Evolutionary conservation across 2,329 filamentous ascomycete species (phyloP).

Genomic region (Phialemoniopsis sp.): DNA sequence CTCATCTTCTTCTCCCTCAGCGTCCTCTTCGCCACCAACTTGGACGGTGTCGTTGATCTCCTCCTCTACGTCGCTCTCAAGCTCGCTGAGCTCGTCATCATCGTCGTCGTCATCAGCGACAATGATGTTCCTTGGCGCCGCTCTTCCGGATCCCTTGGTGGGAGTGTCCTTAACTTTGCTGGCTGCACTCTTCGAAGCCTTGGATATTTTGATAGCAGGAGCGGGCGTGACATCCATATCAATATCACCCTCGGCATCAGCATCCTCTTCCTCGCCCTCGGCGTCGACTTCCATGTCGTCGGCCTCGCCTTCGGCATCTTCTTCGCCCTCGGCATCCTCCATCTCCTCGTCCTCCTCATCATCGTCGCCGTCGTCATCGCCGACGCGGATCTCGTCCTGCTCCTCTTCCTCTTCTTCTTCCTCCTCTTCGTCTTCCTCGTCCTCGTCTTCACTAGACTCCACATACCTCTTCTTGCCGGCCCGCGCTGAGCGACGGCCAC

Average conservation of each 20-base stretch:
- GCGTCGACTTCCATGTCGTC: conserved; percentile 40
- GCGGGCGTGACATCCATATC: conserved; percentile 33
- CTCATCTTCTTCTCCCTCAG: conserved; percentile 36
- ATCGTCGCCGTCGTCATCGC: conserved; percentile 18
- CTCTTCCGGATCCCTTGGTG: conserved; percentile 14
- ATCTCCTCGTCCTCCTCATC: conserved; percentile 25
- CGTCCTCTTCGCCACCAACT: conserved; percentile 29
- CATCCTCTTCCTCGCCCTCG: conserved; percentile 32
- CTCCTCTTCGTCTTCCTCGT: conserved; percentile 26
- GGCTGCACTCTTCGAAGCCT: conserved; percentile 25
- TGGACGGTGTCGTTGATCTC: conserved; percentile 41
- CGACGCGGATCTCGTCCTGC: conserved; percentile 20
- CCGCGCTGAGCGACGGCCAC: conserved; percentile 41
- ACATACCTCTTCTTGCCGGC: conserved; percentile 57
- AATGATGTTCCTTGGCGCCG: conserved; percentile 11
- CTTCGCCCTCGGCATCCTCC: conserved; percentile 36
- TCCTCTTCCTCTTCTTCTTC: conserved; percentile 16
- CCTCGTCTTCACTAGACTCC: conserved; percentile 47
- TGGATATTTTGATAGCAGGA: conserved; percentile 43
- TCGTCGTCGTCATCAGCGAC: conserved; percentile 39
- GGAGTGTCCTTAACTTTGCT: conserved; percentile 29
- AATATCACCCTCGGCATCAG: conserved; percentile 47
- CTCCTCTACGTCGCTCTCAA: conserved; percentile 47
- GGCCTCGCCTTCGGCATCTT: conserved; percentile 29
- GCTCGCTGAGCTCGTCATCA: conserved; percentile 53